Base-by-base conservation (phyloP, 495 filamentous ascomycete species). In the Lophiostoma macrostomum region DNA sequence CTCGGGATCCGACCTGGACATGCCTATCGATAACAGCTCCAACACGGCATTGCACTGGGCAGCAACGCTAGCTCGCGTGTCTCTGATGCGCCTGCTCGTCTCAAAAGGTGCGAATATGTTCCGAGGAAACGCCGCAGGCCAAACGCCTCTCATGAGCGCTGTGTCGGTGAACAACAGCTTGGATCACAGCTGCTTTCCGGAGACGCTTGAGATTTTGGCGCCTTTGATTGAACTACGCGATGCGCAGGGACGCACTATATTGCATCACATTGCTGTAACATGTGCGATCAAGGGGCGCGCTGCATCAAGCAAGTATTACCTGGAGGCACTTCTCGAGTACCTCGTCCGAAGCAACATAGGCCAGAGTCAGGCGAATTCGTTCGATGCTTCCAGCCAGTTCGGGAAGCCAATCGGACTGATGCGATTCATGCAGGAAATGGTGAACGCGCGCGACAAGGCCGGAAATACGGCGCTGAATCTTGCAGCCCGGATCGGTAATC, bases 21-120 rank as follows among this genome's bases (percentile, higher is more conserved):
- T 88, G 24, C 91, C 94, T 7, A 83, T 98, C 48, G 93, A 98
- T 63, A 73, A 81, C 4, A 87, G 86, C 46, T 82, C 83, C 19
- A 90, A 95, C 66, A 96, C 87, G 47, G 88, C 93, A 19, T 74
- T 98, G 25, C 91, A 96, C 63, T 98, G 93, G 93, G 93, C 91
- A n/a, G 90, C 93, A 8, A 95, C 91, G 31, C 76, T 97, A 38
- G 88, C 87, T n/a, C 84, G 88, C 18, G 80, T 91, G 64, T 78
- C 85, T 8, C 75, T 96, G 5, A 69, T 96, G 30, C 78, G 86
- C 46, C 82, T 88, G 1, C 76, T 98, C 0, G 85, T 98, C 55
- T 74, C 80, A 5, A 84, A 82, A 36, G 93, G 93, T 3, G 89
- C 90, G 0, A 91, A 79, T 62, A 91, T 96, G 25, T 87, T 79